Evolutionary conservation across 768 basidiomycete species (phyloP).

Genomic region (Termitomyces sp.): DNA sequence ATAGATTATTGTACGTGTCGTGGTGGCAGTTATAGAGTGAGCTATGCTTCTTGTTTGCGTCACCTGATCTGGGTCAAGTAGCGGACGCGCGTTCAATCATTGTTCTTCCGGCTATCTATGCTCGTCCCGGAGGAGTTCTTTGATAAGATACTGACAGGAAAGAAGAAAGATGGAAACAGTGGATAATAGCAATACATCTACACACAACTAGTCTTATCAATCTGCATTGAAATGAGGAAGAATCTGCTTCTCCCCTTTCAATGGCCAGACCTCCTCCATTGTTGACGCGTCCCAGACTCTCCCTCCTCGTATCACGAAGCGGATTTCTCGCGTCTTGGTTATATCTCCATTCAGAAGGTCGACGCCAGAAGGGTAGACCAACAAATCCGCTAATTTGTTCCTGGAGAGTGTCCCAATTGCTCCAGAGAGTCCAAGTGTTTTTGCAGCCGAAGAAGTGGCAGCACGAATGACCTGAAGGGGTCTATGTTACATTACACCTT

Average conservation of each 20-base stretch:
- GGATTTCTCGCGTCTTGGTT: slow-evolving; percentile 41
- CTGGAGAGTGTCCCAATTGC: slow-evolving; percentile 58
- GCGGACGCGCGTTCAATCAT: neutral
- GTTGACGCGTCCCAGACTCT: slow-evolving; percentile 62
- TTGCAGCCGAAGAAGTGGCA: slow-evolving; percentile 61
- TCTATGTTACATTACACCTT: neutral
- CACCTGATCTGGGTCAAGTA: neutral
- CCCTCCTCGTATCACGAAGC: slow-evolving; percentile 59
- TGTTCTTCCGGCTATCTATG: neutral
- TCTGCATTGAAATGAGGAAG: slow-evolving; percentile 58
- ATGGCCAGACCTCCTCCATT: slow-evolving; percentile 71
- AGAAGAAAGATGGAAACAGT: no score
- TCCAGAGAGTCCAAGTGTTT: slow-evolving; percentile 53
- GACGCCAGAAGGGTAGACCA: slow-evolving; percentile 57
- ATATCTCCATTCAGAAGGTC: slow-evolving; percentile 53
- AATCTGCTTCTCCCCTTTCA: slow-evolving; percentile 45
- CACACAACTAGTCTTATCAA: slow-evolving; percentile 8
- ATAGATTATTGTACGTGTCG: neutral
- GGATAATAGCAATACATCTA: neutral
- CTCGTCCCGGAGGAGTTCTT: neutral
- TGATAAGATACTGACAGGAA: no score
- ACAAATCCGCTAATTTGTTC: slow-evolving; percentile 68
- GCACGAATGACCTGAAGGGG: slow-evolving; percentile 52
- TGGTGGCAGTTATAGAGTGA: neutral
- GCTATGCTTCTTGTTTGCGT: neutral